Evolutionary conservation across 176 grass and related monocot species (phyloP), one percentile per base, ranked within the genome.

Genomic region (Raddia guianensis): DNA sequence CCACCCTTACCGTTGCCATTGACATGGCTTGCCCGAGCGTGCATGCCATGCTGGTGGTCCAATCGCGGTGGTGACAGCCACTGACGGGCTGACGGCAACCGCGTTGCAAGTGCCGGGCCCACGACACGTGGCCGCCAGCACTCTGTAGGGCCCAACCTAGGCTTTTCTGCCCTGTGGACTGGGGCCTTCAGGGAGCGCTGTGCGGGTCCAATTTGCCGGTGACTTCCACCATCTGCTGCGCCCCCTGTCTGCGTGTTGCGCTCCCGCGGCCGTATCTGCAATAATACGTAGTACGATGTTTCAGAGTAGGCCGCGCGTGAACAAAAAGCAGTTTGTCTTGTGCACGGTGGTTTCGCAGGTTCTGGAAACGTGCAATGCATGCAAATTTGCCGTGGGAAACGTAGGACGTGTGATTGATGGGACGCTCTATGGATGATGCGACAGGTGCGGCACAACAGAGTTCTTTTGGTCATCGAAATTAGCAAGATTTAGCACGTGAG

Each of bases 161-260:
- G 51, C 77, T 18, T 47, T 47, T 93, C 61, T 89, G 84, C 42
- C 76, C 83, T 9, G 79, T 92, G 8, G 90, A 58, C 18, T 88
- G 78, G 0, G 0, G 78, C 90, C 51, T 67, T 80, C 90, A 86
- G 21, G 80, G n/a, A 44, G 70, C 78, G 50, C 78, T 86, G 12
- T 66, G 67, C 5, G 77, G 44, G 71, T 85, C 86, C 3, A 85
- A 77, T 37, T 68, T 72, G 5, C 82, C 78, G 8, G 73, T 88
- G 65, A 75, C 78, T 0, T 77, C 84, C 77, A 91, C 86, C 86
- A 55, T 78, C 27, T 70, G 40, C 40, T 88, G 85, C 37, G 37
- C 56, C 87, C 79, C 60, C 86, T 86, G 64, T 83, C 85, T 47
- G 86, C 90, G 9, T 61, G 80, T 53, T 86, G 72, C 13, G 75